phyloP scores from a whole-genome alignment of 306 rosid genomes.

The Rosa multiflora region DNA sequence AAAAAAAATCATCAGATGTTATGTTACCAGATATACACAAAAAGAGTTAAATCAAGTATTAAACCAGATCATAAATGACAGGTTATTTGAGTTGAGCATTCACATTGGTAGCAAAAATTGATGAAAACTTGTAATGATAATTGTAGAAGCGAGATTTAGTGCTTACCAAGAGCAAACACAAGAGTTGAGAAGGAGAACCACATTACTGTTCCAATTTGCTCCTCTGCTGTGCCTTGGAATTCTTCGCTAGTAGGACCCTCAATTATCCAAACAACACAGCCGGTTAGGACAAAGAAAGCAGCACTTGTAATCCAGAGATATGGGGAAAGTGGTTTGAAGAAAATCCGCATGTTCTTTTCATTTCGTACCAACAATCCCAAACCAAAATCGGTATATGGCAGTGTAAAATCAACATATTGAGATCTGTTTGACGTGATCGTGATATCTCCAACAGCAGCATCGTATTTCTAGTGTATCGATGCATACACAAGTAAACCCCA shows the following conservation, averaged over 20 bases:
- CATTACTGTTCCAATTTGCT: constrained; percentile 8
- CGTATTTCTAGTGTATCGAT: neutral
- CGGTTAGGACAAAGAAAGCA: constrained; percentile 19
- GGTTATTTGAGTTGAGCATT: no score
- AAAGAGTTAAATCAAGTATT: no score
- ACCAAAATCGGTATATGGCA: constrained; percentile 8
- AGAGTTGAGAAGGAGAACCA: constrained; percentile 24
- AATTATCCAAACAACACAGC: constrained; percentile 17
- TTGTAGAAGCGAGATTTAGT: neutral
- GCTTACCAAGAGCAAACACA: constrained; percentile 25
- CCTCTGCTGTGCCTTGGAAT: constrained; percentile 10
- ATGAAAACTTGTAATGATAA: no score
- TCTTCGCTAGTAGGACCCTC: constrained; percentile 7
- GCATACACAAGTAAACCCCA: no score
- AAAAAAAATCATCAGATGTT: no score
- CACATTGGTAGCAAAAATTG: no score
- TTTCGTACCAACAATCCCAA: neutral
- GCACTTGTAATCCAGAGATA: constrained; percentile 17
- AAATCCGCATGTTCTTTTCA: constrained; percentile 4
- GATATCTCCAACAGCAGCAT: constrained; percentile 16
- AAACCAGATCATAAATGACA: no score
- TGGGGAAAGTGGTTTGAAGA: constrained; percentile 3
- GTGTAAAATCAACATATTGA: constrained; percentile 8
- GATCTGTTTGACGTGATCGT: constrained; percentile 13
- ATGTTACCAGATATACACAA: neutral